phyloP scores from a whole-genome alignment of 805 yeast genomes.

The Saccharomycopsis lassenensis region DNA sequence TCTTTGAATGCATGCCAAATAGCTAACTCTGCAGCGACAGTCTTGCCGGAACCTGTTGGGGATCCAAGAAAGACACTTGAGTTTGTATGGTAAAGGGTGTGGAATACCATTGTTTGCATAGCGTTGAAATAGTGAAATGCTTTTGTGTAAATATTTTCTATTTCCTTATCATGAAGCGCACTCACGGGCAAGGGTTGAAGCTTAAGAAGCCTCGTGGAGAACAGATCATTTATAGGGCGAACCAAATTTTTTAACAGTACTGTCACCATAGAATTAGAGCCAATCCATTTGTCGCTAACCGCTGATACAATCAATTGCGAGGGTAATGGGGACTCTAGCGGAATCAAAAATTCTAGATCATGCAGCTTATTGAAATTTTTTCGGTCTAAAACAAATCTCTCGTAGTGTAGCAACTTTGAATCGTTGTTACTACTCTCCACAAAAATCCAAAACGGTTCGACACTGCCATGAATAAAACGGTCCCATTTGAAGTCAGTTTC shows the following conservation, averaged over 20 bases:
- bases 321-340: slow-evolving; percentile 80
- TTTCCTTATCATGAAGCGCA: slow-evolving; percentile 58
- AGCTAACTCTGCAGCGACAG: slow-evolving; percentile 93
- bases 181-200: slow-evolving; percentile 78
- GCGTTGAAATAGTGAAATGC: slow-evolving; percentile 88
- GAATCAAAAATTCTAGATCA: slow-evolving; percentile 86
- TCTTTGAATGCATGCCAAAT: slow-evolving; percentile 92
- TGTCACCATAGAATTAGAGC: slow-evolving; percentile 63
- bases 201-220: slow-evolving; percentile 68
- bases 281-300: slow-evolving; percentile 82
- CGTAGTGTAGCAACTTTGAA: slow-evolving; percentile 67
- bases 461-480: slow-evolving; percentile 63
- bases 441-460: slow-evolving; percentile 84
- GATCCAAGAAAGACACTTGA: slow-evolving; percentile 87
- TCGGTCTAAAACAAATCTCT: slow-evolving; percentile 59
- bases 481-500: slow-evolving; percentile 85
- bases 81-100: slow-evolving; percentile 69
- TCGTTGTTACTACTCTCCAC: slow-evolving; percentile 72
- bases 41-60: slow-evolving; percentile 98
- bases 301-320: slow-evolving; percentile 75
- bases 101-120: slow-evolving; percentile 97
- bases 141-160: slow-evolving; percentile 57
- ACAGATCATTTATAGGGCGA: slow-evolving; percentile 77
- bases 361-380: slow-evolving; percentile 45
- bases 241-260: slow-evolving; percentile 86